Conservation (phyloP, 164 flowering plant species). For the Aristolochia contorta region DNA sequence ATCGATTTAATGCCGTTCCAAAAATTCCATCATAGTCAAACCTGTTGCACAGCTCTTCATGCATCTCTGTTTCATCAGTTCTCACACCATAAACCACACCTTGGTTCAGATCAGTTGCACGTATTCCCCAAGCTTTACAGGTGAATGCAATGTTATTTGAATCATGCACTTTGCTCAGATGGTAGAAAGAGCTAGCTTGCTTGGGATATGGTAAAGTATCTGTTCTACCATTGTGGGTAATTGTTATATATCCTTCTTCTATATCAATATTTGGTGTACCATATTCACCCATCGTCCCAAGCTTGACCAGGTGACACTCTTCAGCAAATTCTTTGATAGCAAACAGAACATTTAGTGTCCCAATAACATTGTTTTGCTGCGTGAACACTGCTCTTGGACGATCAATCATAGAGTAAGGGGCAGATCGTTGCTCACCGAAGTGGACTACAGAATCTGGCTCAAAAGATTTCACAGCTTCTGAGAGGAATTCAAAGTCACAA, state of each 20-base stretch:
- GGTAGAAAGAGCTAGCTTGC: conserved; percentile 37
- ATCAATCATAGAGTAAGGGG: conserved; percentile 98
- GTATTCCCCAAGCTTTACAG: conserved; percentile 96
- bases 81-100: conserved; percentile 93
- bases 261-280: conserved; percentile 98
- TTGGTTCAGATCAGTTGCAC: conserved; percentile 93
- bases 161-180: conserved; percentile 86
- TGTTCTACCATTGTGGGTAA: conserved; percentile 88
- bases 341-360: conserved; percentile 1
- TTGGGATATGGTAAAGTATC: conserved; percentile 96
- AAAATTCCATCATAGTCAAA: conserved; percentile 89
- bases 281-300: conserved; percentile 98
- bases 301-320: conserved; percentile 87
- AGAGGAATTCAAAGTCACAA: conserved; percentile 21
- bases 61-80: conserved; percentile 90
- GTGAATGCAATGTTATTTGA: conserved; percentile 88
- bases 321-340: conserved; percentile 65
- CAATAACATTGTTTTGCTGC: conserved; percentile 53
- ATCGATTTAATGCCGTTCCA: conserved; percentile 86
- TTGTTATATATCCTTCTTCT: conserved; percentile 90
- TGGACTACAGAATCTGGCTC: conserved; percentile 91
- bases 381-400: conserved; percentile 88
- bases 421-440: conserved; percentile 96
- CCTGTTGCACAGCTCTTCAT: conserved; percentile 82
- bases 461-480: conserved; percentile 72